Base-by-base conservation (phyloP, 345 rosid species). In the Diplotaxis tenuifolia region DNA sequence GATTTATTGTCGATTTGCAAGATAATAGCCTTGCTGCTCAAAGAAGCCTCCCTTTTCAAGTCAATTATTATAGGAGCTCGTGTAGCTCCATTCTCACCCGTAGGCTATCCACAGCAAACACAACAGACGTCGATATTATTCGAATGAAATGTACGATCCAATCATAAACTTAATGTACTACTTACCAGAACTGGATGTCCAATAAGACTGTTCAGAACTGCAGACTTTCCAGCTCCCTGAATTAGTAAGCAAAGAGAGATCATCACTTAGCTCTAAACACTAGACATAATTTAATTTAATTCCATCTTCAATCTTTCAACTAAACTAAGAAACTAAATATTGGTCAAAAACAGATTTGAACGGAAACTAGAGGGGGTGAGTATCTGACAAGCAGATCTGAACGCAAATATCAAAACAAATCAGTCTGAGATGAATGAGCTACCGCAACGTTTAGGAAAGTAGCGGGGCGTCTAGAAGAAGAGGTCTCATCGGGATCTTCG, bases 181-280 rank as follows among this genome's bases (percentile, higher is more conserved):
- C 96, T 84, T 78, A 95, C 99, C 87, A 95, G 79, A 62, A 95
- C 83, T 58, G 98, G 98, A 82, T 95, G 98, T 55, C 99, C 98
- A 73, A 95, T 84, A 8, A 95, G 76, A 86, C 99, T 95, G 79
- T 95, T 95, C 67, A 95, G 73, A 65, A 81, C 84, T 3, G 96
- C 99, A 78, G 99, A 95, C 80, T 95, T 95, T 61, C 99, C 99
- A 70, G 99, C 96, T 79, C 99, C 99, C 98, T 92, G 87, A 34
- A 64, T 34, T 74, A 79, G 19, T 29, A 65, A 25, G 63, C 28
- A 65, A 64, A 70, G 14, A 68, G 68, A 70, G 31, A 69, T n/a
- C n/a, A 25, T 25, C 28, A 25, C 28, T 25, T 25, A 23, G 45
- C 3, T 38, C 14, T 36, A 4, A 36, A 36, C 65, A 70, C 12